Conservation (phyloP, 176 grass and related monocot species). For the Zizania latifolia region DNA sequence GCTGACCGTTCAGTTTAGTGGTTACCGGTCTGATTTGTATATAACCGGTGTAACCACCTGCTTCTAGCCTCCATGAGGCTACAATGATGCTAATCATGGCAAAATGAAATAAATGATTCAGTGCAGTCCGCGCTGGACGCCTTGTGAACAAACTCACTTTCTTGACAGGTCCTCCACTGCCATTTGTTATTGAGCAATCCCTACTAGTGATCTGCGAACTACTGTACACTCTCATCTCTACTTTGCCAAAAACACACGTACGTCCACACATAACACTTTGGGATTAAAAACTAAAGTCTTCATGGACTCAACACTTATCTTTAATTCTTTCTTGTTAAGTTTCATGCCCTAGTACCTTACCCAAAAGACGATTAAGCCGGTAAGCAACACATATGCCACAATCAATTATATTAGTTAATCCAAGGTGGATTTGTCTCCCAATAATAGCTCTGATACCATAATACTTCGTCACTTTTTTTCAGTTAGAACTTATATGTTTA, state of each 20-base stretch:
- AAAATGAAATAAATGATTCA: slow-evolving; percentile 3
- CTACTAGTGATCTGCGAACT: slow-evolving; percentile 6
- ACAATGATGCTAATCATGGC: not conserved
- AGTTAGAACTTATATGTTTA: too few species aligned
- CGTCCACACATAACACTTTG: not conserved
- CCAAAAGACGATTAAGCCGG: too few species aligned
- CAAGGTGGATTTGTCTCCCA: not conserved
- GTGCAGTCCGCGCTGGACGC: slow-evolving; percentile 42
- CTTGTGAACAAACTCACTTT: slow-evolving; percentile 17
- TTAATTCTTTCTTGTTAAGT: not conserved
- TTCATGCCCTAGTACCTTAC: too few species aligned
- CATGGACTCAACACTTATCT: not conserved
- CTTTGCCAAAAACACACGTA: not conserved
- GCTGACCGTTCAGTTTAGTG: too few species aligned
- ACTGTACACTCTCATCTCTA: not conserved
- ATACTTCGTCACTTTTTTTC: too few species aligned
- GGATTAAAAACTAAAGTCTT: not conserved
- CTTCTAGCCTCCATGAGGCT: not conserved
- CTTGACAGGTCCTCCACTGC: slow-evolving; percentile 21
- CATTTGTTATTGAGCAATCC: slow-evolving; percentile 5
- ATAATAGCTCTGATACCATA: too few species aligned
- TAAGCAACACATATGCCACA: too few species aligned
- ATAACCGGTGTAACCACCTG: too few species aligned
- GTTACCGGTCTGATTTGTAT: too few species aligned
- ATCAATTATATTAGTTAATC: not conserved